These are phyloP conservation scores for Starmerella vaccinii DNA, from an alignment of 805 yeast species.

Conservation along the genomic window DNA sequence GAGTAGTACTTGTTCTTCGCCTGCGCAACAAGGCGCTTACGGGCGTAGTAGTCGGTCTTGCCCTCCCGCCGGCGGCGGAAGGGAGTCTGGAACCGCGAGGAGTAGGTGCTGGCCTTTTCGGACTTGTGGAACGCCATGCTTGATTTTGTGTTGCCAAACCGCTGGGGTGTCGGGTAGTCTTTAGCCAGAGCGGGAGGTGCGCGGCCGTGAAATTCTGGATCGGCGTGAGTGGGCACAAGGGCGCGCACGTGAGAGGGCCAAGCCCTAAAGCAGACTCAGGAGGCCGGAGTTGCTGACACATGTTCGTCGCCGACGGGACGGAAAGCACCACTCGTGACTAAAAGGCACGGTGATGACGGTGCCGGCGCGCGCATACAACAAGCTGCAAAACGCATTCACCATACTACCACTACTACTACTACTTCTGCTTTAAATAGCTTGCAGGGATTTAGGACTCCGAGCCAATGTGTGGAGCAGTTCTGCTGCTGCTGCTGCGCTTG, in stretches of 20 bases:
- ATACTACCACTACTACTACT: too few species aligned
- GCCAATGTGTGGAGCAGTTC: too few species aligned
- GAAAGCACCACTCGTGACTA: too few species aligned
- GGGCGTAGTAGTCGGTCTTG: conserved; percentile 99
- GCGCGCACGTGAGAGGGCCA: conserved; percentile 1
- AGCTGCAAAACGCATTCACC: conserved; percentile 11
- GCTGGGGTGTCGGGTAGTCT: not conserved
- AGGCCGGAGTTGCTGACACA: too few species aligned
- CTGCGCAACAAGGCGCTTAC: conserved; percentile 98
- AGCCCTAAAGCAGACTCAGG: too few species aligned
- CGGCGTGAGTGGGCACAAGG: not conserved
- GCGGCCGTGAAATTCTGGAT: conserved; percentile 2
- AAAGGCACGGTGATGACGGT: not conserved
- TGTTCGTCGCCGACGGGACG: too few species aligned
- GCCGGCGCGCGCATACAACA: too few species aligned
- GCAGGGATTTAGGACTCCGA: too few species aligned
- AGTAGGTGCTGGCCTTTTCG: conserved; percentile 83
- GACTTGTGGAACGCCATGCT: conserved; percentile 66
- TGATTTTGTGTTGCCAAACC: not conserved
- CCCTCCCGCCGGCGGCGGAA: conserved; percentile 99
- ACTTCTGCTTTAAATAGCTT: too few species aligned
- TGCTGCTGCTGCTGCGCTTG: not conserved
- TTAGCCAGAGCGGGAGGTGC: not conserved
- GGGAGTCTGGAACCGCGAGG: conserved; percentile 99
- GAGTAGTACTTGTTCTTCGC: conserved; percentile 99